Conservation (phyloP, 805 yeast genomes). For the Candida yuanshanica region DNA sequence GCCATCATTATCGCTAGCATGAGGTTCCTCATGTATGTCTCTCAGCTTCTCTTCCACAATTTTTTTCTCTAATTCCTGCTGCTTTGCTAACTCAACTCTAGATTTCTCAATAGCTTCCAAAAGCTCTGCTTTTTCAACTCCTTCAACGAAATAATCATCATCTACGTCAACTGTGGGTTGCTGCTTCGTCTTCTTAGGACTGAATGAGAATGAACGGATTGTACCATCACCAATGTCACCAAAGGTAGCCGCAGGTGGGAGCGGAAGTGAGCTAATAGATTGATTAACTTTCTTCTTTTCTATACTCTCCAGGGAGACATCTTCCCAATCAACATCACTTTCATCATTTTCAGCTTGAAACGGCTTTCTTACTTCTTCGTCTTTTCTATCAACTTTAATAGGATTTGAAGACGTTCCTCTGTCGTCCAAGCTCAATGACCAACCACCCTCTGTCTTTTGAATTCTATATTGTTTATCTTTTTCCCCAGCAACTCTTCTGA, state of each 20-base stretch:
- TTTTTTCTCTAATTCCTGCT: conserved; percentile 28
- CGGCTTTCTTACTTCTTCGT: conserved; percentile 11
- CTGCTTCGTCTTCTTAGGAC: conserved; percentile 15
- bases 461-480: conserved; percentile 70
- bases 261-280: conserved; percentile 37
- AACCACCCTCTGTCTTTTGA: conserved; percentile 73
- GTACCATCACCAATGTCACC: conserved; percentile 12
- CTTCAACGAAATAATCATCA: conserved; percentile 18
- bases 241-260: conserved; percentile 25
- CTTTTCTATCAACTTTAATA: conserved; percentile 35
- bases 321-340: conserved; percentile 62
- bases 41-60: conserved; percentile 29
- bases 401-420: conserved; percentile 38
- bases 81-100: conserved; percentile 41
- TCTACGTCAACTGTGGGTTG: conserved; percentile 8
- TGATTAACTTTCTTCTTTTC: conserved; percentile 27
- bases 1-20: conserved; percentile 20
- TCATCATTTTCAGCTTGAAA: conserved; percentile 16
- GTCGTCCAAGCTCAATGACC: conserved; percentile 62
- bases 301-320: conserved; percentile 40
- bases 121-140: conserved; percentile 29
- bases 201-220: conserved; percentile 17
- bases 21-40: conserved; percentile 19
- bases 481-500: conserved; percentile 75
- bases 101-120: conserved; percentile 40